Conservation (phyloP, 75 land plant genomes). For the Pinus albicaulis region DNA sequence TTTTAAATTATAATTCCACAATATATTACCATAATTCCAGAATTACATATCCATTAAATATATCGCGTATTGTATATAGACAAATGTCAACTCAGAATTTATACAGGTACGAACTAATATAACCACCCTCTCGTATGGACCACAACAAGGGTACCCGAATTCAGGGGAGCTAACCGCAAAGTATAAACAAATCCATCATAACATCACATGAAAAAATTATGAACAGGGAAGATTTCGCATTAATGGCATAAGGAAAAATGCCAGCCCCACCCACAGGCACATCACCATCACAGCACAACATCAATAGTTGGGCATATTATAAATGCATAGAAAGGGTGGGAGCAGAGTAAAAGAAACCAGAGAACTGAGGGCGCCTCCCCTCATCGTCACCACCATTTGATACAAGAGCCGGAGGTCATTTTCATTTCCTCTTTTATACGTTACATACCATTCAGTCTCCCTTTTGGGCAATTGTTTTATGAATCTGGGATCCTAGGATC, state of each 20-base stretch:
- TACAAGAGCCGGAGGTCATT: not conserved
- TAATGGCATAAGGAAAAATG: not conserved
- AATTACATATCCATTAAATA: too few relatives aligned
- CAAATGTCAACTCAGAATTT: not conserved
- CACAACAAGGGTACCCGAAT: too few relatives aligned
- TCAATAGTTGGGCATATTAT: constrained; percentile 8
- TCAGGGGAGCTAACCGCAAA: too few relatives aligned
- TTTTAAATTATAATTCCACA: too few relatives aligned
- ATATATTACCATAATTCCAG: too few relatives aligned
- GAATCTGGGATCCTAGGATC: not conserved
- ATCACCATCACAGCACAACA: not conserved
- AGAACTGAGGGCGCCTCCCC: not conserved
- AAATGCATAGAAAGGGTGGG: not conserved
- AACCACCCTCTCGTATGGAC: too few relatives aligned
- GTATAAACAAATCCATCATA: too few relatives aligned
- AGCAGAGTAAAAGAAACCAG: not conserved
- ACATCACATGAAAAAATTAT: too few relatives aligned
- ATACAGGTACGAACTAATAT: too few relatives aligned
- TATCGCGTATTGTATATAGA: too few relatives aligned
- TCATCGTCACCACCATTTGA: not conserved
- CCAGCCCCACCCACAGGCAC: not conserved
- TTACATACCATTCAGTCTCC: not conserved
- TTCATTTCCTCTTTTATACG: too few relatives aligned
- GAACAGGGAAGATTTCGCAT: too few relatives aligned
- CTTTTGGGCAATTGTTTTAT: not conserved